Evolutionary conservation across 257 asterid species (phyloP).

Genomic region (Solanum gandarillasii): DNA sequence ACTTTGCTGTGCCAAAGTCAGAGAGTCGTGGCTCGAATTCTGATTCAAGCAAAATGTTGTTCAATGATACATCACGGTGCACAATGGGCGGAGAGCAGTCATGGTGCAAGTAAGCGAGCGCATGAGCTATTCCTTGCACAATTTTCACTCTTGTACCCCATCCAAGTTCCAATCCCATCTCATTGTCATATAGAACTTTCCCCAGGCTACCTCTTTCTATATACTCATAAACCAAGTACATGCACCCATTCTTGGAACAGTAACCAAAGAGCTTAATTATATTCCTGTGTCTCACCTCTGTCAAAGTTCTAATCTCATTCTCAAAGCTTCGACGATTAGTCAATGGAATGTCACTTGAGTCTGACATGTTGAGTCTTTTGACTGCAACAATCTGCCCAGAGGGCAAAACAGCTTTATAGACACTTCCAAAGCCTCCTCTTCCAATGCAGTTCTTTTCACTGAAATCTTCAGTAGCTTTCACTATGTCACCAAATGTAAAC

Average conservation of each 20-base stretch:
- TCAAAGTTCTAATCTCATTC: conserved; percentile 71
- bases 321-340: conserved; percentile 45
- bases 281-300: conserved; percentile 84
- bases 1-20: conserved; percentile 87
- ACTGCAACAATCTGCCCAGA: conserved; percentile 64
- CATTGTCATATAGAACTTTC: conserved; percentile 31
- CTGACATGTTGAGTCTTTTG: conserved; percentile 57
- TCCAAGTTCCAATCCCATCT: conserved; percentile 38
- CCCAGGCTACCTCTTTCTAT: conserved; percentile 74
- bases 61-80: conserved; percentile 71
- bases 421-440: conserved; percentile 80
- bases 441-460: conserved; percentile 62
- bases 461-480: conserved; percentile 62
- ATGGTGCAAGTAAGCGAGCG: conserved; percentile 91
- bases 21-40: conserved; percentile 69
- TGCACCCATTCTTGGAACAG: conserved; percentile 54
- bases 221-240: conserved; percentile 90
- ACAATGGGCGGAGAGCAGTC: conserved; percentile 84
- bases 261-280: conserved; percentile 80
- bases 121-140: conserved; percentile 78
- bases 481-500: conserved; percentile 62
- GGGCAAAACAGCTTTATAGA: conserved; percentile 54
- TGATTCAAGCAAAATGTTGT: conserved; percentile 63
- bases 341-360: conserved; percentile 42
- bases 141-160: conserved; percentile 65